Percentiles rank a stretch among this genome's conserved stretches.
Evolutionary conservation across 2,329 filamentous ascomycete species (phyloP).

Genomic region (Septoria linicola): DNA sequence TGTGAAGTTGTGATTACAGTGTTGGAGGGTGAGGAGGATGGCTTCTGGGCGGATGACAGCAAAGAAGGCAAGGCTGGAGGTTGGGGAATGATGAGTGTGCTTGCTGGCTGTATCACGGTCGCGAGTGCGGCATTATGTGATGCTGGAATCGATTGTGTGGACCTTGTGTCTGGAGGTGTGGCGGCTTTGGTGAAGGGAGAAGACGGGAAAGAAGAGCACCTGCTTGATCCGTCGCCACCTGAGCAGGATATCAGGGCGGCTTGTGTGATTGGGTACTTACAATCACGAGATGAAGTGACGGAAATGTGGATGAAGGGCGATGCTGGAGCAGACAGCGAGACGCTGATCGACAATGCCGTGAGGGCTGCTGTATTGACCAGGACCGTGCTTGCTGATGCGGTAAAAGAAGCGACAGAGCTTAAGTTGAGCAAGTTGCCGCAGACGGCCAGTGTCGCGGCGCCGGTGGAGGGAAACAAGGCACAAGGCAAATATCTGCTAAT

Average conservation of each 20-base stretch:
- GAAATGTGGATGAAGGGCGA: conserved; percentile 91
- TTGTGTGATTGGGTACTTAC: conserved; percentile 87
- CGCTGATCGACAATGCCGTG: conserved; percentile 62
- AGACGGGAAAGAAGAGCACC: conserved; percentile 43
- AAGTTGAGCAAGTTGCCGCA: conserved; percentile 29
- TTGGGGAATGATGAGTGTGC: conserved; percentile 87
- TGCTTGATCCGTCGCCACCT: conserved; percentile 78
- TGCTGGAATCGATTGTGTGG: conserved; percentile 93
- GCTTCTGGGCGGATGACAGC: conserved; percentile 59
- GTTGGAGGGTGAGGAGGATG: conserved; percentile 86
- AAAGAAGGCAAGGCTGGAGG: conserved; percentile 46
- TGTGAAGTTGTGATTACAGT: conserved; percentile 94
- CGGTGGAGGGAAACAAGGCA: conserved; percentile 11
- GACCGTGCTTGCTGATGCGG: conserved; percentile 60
- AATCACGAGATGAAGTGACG: conserved; percentile 83
- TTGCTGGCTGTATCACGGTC: conserved; percentile 89
- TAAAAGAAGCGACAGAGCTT: conserved; percentile 56
- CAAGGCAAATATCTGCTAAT: conserved; percentile 29
- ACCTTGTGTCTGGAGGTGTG: conserved; percentile 84
- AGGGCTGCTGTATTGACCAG: conserved; percentile 61
- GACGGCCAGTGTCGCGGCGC: background rate
- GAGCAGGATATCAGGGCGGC: conserved; percentile 75
- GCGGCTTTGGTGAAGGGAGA: conserved; percentile 66
- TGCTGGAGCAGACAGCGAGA: conserved; percentile 49
- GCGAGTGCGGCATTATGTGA: conserved; percentile 90